Evolutionary conservation across 768 basidiomycete genomes (phyloP).

Genomic region (Lactifluus pinguis): DNA sequence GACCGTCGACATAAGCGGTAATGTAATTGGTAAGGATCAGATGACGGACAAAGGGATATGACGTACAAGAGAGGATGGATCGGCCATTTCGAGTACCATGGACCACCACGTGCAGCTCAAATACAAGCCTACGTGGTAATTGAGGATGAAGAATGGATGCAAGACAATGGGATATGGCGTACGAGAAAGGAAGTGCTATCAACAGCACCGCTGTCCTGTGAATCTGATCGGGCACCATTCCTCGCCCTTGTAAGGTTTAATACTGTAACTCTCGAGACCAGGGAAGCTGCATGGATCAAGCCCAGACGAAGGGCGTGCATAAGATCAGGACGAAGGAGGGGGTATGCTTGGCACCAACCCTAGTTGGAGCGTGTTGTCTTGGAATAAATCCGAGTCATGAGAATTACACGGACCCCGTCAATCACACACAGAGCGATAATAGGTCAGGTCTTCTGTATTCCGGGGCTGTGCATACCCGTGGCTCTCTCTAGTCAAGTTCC

Average conservation of each 20-base stretch:
- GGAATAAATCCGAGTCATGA: neutral
- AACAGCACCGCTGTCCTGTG: too few relatives aligned
- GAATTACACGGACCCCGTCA: neutral
- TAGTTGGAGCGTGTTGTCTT: conserved; percentile 83
- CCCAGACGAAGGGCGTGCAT: conserved; percentile 69
- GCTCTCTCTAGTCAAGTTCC: too few relatives aligned
- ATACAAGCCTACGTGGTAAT: too few relatives aligned
- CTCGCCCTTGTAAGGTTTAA: conserved; percentile 50
- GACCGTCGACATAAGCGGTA: neutral
- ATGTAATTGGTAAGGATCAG: neutral
- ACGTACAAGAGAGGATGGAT: conserved; percentile 3
- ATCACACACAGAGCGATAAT: neutral
- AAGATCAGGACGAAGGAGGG: conserved; percentile 82
- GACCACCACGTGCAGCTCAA: too few relatives aligned
- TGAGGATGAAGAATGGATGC: too few relatives aligned
- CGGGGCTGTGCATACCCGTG: too few relatives aligned
- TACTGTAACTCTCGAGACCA: conserved; percentile 76
- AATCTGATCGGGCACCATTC: neutral
- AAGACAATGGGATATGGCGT: too few relatives aligned
- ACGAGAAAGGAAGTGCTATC: too few relatives aligned
- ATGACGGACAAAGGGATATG: neutral
- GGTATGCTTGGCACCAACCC: conserved; percentile 66
- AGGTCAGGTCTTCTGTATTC: neutral
- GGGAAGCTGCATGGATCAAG: conserved; percentile 91
- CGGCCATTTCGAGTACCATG: neutral